phyloP scores from a whole-genome alignment of 2,329 filamentous ascomycete species.

The Verticillium zaregamsianum region DNA sequence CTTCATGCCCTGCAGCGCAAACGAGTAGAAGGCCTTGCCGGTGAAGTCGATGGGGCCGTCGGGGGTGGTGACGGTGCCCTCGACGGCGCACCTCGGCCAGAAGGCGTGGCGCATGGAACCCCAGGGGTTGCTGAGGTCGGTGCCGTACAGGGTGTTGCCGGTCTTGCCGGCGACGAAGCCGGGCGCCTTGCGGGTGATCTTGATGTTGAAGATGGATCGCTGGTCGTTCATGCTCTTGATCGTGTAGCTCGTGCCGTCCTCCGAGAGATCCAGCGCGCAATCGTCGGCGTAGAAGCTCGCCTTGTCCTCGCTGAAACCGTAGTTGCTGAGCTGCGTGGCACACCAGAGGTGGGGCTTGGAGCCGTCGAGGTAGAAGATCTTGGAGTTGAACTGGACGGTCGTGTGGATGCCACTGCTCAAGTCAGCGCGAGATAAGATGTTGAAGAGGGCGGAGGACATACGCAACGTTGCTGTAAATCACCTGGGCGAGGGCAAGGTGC shows the following conservation, averaged over 20 bases:
- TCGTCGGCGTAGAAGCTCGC: slow-evolving; percentile 82
- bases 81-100: slow-evolving; percentile 81
- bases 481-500: slow-evolving; percentile 72
- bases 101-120: slow-evolving; percentile 88
- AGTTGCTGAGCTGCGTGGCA: slow-evolving; percentile 72
- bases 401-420: slow-evolving; percentile 73
- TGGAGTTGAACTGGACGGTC: slow-evolving; percentile 90
- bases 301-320: slow-evolving; percentile 80
- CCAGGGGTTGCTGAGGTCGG: slow-evolving; percentile 83
- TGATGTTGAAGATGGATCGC: slow-evolving; percentile 79
- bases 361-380: slow-evolving; percentile 76
- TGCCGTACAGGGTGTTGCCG: slow-evolving; percentile 81
- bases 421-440: neutral
- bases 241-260: slow-evolving; percentile 75
- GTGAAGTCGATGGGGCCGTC: slow-evolving; percentile 78
- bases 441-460: slow-evolving; percentile 41
- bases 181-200: slow-evolving; percentile 68
- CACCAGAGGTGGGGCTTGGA: slow-evolving; percentile 78
- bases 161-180: slow-evolving; percentile 83
- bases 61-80: slow-evolving; percentile 80
- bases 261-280: slow-evolving; percentile 78
- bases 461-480: slow-evolving; percentile 98
- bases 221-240: slow-evolving; percentile 89
- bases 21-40: slow-evolving; percentile 73
- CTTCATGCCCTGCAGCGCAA: slow-evolving; percentile 97